Evolutionary conservation across 208 protist genomes (phyloP).

Genomic region (Vickermania ingenoplastis): DNA sequence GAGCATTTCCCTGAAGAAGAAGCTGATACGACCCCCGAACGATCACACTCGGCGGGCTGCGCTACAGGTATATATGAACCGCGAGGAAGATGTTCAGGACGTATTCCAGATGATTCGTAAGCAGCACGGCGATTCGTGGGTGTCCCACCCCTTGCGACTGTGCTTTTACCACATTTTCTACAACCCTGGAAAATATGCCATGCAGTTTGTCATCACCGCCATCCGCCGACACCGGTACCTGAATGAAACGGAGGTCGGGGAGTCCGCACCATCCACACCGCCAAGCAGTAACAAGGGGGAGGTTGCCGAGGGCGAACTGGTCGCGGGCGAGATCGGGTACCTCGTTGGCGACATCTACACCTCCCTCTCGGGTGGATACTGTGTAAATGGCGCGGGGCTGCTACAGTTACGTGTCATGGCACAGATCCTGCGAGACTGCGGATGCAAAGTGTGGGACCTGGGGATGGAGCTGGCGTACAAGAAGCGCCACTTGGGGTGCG

Average conservation of each 20-base stretch:
- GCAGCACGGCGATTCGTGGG: slow-evolving; percentile 80
- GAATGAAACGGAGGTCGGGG: neutral
- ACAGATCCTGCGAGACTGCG: slow-evolving; percentile 26
- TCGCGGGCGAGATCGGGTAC: slow-evolving; percentile 69
- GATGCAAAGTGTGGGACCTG: slow-evolving; percentile 81
- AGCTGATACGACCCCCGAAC: slow-evolving; percentile 22
- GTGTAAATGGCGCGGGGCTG: slow-evolving; percentile 49
- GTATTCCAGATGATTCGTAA: slow-evolving; percentile 46
- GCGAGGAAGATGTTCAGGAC: slow-evolving; percentile 41
- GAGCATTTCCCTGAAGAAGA: slow-evolving; percentile 36
- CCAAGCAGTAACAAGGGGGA: neutral
- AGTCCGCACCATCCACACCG: neutral
- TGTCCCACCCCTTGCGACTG: slow-evolving; percentile 55
- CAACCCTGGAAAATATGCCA: slow-evolving; percentile 32
- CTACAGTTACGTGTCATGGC: slow-evolving; percentile 60
- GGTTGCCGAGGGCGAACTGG: slow-evolving; percentile 45
- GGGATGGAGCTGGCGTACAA: slow-evolving; percentile 85
- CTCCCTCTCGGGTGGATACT: slow-evolving; percentile 72
- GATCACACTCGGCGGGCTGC: slow-evolving; percentile 5
- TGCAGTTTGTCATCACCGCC: slow-evolving; percentile 63
- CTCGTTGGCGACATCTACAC: slow-evolving; percentile 80
- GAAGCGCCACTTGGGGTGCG: slow-evolving; percentile 15
- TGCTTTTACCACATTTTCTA: slow-evolving; percentile 66
- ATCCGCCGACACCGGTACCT: slow-evolving; percentile 43
- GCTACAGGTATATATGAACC: slow-evolving; percentile 70